These are phyloP conservation scores for Gloeostereum incarnatum DNA, from an alignment of 768 basidiomycete species.

Conservation along the genomic window DNA sequence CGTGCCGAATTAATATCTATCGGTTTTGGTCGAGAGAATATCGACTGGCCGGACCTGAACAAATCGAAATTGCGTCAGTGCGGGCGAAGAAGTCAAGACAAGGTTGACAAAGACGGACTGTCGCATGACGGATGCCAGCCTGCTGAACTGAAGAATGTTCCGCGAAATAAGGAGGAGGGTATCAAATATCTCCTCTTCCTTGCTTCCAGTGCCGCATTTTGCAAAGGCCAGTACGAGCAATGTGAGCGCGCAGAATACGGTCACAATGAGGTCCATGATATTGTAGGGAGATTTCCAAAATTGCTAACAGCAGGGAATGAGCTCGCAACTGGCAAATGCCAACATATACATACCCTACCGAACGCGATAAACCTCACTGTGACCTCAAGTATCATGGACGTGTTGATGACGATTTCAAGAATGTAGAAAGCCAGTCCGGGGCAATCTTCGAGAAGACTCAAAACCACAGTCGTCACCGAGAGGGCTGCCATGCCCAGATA, in stretches of 20 bases:
- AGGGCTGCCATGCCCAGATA: constrained; percentile 86
- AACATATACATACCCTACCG: constrained; percentile 54
- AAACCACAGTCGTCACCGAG: constrained; percentile 76
- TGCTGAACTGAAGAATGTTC: constrained; percentile 87
- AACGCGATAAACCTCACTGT: constrained; percentile 87
- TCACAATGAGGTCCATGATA: constrained; percentile 80
- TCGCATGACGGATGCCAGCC: constrained; percentile 88
- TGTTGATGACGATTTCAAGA: constrained; percentile 83
- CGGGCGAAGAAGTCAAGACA: constrained; percentile 1
- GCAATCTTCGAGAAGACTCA: constrained; percentile 78
- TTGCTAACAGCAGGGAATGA: constrained; percentile 46
- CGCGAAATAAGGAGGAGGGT: constrained; percentile 86
- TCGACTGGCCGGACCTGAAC: constrained; percentile 75
- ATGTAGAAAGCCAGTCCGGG: constrained; percentile 85
- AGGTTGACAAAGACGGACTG: constrained; percentile 48
- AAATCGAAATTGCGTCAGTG: constrained; percentile 7
- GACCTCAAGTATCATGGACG: constrained; percentile 92
- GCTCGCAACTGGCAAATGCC: background rate
- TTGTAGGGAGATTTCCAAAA: constrained; percentile 97
- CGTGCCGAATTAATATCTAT: constrained; percentile 74
- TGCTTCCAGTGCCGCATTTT: constrained; percentile 74
- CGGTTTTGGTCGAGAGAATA: constrained; percentile 79
- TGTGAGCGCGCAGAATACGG: constrained; percentile 83
- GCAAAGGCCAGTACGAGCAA: constrained; percentile 82
- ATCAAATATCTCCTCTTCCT: constrained; percentile 92